phyloP scores from a whole-genome alignment of 352 stramenopile genomes.

The Pythium aristosporum region DNA sequence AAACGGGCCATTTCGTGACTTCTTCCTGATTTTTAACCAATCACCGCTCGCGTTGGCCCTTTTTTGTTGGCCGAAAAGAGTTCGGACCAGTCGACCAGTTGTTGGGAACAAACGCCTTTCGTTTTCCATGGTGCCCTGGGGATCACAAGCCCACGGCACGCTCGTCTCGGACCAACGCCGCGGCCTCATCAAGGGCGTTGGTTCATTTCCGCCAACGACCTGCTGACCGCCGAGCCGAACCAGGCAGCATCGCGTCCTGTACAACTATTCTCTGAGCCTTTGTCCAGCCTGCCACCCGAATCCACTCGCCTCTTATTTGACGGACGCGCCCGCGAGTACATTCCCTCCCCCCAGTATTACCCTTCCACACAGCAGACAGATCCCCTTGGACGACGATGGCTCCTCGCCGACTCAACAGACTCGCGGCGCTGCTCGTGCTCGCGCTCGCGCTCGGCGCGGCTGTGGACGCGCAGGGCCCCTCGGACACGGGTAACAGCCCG shows the following conservation, averaged over 20 bases:
- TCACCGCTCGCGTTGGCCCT: not conserved
- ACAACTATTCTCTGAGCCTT: not conserved
- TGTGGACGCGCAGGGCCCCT: constrained; percentile 18
- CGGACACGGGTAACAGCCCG: constrained; percentile 17
- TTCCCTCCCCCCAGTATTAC: too few species aligned
- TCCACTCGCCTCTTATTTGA: too few species aligned
- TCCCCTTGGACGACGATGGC: not conserved
- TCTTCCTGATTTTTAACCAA: constrained; percentile 7
- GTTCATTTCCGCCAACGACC: constrained; percentile 14
- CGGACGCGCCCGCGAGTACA: too few species aligned
- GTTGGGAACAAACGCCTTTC: too few species aligned
- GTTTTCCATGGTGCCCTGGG: too few species aligned
- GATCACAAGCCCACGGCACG: not conserved
- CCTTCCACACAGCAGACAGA: not conserved
- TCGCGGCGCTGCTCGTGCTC: constrained; percentile 19
- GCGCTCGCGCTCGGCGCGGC: constrained; percentile 1
- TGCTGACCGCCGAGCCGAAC: too few species aligned
- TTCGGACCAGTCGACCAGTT: constrained; percentile 22
- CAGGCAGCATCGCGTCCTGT: not conserved
- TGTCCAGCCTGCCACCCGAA: not conserved
- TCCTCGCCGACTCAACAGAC: not conserved
- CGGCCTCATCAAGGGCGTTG: not conserved
- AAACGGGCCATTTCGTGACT: constrained; percentile 17
- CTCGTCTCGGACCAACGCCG: not conserved
- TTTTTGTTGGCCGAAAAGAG: constrained; percentile 21